Evolutionary conservation across 495 filamentous ascomycete genomes (phyloP).

Genomic region (Copromyces sp.): DNA sequence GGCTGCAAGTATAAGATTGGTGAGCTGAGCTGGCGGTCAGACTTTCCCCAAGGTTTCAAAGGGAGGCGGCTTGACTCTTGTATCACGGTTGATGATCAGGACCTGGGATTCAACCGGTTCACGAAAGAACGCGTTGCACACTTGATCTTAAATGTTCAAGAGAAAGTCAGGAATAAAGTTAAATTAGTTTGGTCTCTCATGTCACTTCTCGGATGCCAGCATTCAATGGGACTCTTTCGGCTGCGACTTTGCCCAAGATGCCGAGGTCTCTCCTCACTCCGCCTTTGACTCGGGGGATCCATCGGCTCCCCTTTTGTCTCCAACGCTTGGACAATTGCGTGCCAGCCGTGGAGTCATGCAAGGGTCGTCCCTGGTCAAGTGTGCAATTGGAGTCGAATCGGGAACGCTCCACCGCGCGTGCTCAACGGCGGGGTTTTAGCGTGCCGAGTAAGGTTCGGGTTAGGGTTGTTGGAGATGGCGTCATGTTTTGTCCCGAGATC

Average conservation of each 20-base stretch:
- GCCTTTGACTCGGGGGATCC: not conserved
- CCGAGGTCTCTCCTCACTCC: slow-evolving; percentile 15
- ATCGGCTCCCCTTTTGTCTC: not conserved
- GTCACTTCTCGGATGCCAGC: not conserved
- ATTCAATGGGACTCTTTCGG: not conserved
- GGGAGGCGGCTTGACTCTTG: not conserved
- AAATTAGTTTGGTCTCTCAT: no score
- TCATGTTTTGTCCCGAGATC: not conserved
- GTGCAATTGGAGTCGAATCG: not conserved
- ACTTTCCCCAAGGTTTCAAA: not conserved
- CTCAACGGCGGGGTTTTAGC: not conserved
- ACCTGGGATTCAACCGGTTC: not conserved
- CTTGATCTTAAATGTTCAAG: not conserved
- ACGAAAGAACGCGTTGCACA: not conserved
- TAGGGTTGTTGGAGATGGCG: not conserved
- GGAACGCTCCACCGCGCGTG: not conserved
- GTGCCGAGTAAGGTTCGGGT: not conserved
- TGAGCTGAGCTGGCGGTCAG: not conserved
- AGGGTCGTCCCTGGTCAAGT: not conserved
- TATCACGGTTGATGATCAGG: not conserved
- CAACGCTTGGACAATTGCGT: not conserved
- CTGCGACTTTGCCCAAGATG: slow-evolving; percentile 10
- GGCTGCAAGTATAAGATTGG: not conserved
- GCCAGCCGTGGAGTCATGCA: not conserved
- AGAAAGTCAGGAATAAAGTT: not conserved